Percentiles rank a stretch among this genome's conserved stretches.
phyloP scores from a whole-genome alignment of 164 flowering plant species.

The Nymphaea colorata region DNA sequence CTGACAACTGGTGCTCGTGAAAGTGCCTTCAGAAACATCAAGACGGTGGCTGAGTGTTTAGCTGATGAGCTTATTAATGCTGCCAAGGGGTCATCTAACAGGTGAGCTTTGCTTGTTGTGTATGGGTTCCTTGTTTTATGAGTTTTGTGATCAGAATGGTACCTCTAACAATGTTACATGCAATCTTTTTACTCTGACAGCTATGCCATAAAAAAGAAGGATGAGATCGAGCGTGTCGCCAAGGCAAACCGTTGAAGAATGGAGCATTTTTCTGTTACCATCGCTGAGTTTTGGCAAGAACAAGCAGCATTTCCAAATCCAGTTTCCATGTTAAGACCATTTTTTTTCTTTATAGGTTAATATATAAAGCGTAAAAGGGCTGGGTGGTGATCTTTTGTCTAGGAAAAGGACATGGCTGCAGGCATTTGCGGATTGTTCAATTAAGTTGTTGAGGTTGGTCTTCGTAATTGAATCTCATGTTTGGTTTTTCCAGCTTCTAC shows the following conservation, averaged over 20 bases:
- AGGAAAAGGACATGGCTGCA: no score
- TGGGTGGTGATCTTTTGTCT: no score
- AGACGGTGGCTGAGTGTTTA: slow-evolving; percentile 33
- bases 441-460: no score
- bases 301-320: no score
- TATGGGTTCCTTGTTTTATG: background rate
- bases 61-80: slow-evolving; percentile 41
- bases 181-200: slow-evolving; percentile 9
- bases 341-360: no score
- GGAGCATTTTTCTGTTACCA: background rate
- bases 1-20: slow-evolving; percentile 38
- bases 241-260: slow-evolving; percentile 29
- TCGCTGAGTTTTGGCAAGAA: no score
- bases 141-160: background rate
- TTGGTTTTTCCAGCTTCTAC: no score
- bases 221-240: slow-evolving; percentile 33
- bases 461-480: no score
- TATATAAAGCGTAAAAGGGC: no score
- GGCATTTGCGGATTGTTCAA: no score
- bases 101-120: slow-evolving; percentile 7
- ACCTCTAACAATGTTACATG: background rate
- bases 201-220: slow-evolving; percentile 38
- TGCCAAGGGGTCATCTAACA: slow-evolving; percentile 39
- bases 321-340: no score
- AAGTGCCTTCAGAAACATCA: slow-evolving; percentile 31